Percentiles rank a stretch among this genome's conserved stretches.
phyloP scores from a whole-genome alignment of 1,284 basidiomycete species.

The Crucibulum parvulum region DNA sequence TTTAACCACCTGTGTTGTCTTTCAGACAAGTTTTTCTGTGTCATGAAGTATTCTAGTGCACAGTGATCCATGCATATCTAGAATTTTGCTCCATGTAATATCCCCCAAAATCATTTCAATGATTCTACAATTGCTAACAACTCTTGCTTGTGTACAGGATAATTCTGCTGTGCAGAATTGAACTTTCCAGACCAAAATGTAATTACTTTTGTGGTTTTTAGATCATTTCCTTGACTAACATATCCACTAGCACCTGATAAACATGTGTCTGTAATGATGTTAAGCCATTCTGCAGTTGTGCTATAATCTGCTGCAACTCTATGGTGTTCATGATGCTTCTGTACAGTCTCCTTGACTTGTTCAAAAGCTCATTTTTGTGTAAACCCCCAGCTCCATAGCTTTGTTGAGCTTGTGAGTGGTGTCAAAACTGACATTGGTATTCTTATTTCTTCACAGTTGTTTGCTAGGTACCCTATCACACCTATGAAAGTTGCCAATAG shows the following conservation, averaged over 20 bases:
- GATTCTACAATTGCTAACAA: slow-evolving; percentile 30
- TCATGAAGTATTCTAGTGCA: slow-evolving; percentile 32
- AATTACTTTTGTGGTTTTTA: neutral
- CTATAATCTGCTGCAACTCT: neutral
- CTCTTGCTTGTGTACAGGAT: slow-evolving; percentile 19
- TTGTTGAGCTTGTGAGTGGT: no score
- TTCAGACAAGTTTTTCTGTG: slow-evolving; percentile 35
- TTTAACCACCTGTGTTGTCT: slow-evolving; percentile 23
- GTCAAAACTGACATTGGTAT: neutral
- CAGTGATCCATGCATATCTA: slow-evolving; percentile 39
- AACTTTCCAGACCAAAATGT: slow-evolving; percentile 29
- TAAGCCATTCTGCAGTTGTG: neutral
- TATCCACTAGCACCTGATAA: neutral
- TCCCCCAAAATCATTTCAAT: slow-evolving; percentile 25
- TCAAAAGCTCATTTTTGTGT: neutral
- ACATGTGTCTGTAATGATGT: neutral
- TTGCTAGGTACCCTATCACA: no score
- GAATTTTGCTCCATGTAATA: slow-evolving; percentile 35
- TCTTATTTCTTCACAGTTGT: neutral
- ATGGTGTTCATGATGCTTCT: neutral
- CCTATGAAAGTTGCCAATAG: neutral
- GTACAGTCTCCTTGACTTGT: neutral
- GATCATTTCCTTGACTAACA: neutral
- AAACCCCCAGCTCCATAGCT: no score
- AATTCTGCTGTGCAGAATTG: slow-evolving; percentile 26